Base-by-base conservation (phyloP, 1,284 basidiomycete species). In the Tilletiopsis washingtonensis region DNA sequence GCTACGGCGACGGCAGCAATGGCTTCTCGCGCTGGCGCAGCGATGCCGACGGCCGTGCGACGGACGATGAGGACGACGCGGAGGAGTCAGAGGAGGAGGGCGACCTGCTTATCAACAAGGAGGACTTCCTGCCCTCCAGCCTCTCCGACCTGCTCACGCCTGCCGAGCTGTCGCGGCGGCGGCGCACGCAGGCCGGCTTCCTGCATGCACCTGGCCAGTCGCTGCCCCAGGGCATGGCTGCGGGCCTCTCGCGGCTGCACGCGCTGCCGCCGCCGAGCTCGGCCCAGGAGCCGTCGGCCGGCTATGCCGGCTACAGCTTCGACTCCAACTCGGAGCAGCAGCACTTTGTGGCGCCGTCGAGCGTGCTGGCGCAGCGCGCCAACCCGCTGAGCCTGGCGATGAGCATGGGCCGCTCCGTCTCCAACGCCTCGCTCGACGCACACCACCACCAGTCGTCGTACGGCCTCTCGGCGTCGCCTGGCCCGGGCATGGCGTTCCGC, bases 211-310 rank as follows among this genome's bases (percentile, higher is more conserved):
- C 87, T 0, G 86, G 86, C 0, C 86, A 88, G 73, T 84, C 82
- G 74, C 77, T 89, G n/a, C 87, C 88, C 1, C 86, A 89, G 56
- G 87, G 87, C 32, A 77, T 90, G 21, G 87, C 87, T 0, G 87
- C 87, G 0, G 88, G 88, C 2, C 83, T 87, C 69, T 88, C 85
- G 40, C 78, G 87, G 40, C 83, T 90, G 54, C 87, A 90, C 62
- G 82, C 86, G 17, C 9, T 9, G 29, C 29, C n/a, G n/a, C n/a
- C n/a, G n/a, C n/a, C n/a, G n/a, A n/a, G n/a, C n/a, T n/a, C n/a
- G n/a, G n/a, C n/a, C n/a, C n/a, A n/a, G n/a, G n/a, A n/a, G n/a
- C n/a, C n/a, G n/a, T n/a, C n/a, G n/a, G n/a, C n/a, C n/a, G n/a
- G n/a, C n/a, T n/a, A n/a, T n/a, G n/a, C n/a, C n/a, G n/a, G n/a